phyloP scores from a whole-genome alignment of 1,139 yeast species.

The Saccharomyces hybrid region DNA sequence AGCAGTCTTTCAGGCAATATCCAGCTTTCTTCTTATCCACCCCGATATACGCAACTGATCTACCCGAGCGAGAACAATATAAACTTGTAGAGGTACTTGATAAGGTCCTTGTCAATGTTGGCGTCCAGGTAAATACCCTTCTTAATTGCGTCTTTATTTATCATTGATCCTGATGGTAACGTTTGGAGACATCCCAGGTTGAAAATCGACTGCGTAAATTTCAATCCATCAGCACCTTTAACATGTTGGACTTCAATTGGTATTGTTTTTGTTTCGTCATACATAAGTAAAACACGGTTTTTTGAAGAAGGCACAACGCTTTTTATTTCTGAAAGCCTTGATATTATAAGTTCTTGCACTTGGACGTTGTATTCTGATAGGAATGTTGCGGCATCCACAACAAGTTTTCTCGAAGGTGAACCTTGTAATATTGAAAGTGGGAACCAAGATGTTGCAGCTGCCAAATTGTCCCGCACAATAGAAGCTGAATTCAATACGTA shows the following conservation, averaged over 20 bases:
- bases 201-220: not conserved
- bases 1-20: not conserved
- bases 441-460: constrained; percentile 9
- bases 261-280: not conserved
- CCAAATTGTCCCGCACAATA: constrained; percentile 2
- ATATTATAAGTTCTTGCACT: not conserved
- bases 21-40: not conserved
- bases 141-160: not conserved
- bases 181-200: not conserved
- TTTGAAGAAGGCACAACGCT: not conserved
- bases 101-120: not conserved
- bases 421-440: constrained; percentile 13
- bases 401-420: not conserved
- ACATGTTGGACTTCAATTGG: not conserved
- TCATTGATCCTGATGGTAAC: not conserved
- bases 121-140: not conserved
- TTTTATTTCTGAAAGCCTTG: not conserved
- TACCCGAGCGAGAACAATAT: too few relatives aligned
- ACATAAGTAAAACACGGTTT: not conserved
- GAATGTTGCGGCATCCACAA: not conserved
- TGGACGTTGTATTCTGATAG: not conserved
- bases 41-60: too few relatives aligned
- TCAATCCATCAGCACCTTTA: not conserved
- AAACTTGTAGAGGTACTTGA: not conserved
- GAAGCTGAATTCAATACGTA: constrained; percentile 18